A percentile compares a stretch with the other conserved stretches of the same genome.
phyloP scores from a whole-genome alignment of 1,284 basidiomycete species.

The Polyporus tsugae region DNA sequence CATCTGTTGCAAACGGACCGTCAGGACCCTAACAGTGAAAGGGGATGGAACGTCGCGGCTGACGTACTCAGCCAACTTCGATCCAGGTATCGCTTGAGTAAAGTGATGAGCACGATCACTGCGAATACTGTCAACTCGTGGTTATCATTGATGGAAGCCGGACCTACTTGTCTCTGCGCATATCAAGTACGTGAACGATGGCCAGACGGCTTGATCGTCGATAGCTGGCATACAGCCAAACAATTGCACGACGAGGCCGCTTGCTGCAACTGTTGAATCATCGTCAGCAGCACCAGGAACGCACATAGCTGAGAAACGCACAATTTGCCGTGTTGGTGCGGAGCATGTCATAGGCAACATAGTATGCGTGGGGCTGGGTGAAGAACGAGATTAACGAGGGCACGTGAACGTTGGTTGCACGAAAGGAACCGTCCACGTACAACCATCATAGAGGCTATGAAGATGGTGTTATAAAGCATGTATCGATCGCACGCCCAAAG shows the following conservation, averaged over 20 bases:
- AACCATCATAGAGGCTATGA: conserved; percentile 6
- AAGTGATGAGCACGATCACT: conserved; percentile 1
- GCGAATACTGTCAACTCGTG: background rate
- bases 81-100: conserved; percentile 7
- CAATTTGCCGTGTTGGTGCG: background rate
- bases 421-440: background rate
- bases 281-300: too few species aligned
- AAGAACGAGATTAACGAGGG: background rate
- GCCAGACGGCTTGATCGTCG: conserved; percentile 1
- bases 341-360: conserved; percentile 7
- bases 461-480: conserved; percentile 1
- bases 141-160: too few species aligned
- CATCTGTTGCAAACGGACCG: background rate
- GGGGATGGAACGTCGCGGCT: background rate
- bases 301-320: background rate
- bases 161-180: conserved; percentile 4
- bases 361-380: background rate
- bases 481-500: conserved; percentile 8
- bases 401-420: too few species aligned
- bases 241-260: background rate
- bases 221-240: conserved; percentile 4
- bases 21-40: background rate
- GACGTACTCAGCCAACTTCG: background rate
- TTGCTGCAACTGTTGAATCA: background rate
- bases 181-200: background rate